Base-by-base conservation (phyloP, 352 stramenopile species). In the Pythium dissimile region DNA sequence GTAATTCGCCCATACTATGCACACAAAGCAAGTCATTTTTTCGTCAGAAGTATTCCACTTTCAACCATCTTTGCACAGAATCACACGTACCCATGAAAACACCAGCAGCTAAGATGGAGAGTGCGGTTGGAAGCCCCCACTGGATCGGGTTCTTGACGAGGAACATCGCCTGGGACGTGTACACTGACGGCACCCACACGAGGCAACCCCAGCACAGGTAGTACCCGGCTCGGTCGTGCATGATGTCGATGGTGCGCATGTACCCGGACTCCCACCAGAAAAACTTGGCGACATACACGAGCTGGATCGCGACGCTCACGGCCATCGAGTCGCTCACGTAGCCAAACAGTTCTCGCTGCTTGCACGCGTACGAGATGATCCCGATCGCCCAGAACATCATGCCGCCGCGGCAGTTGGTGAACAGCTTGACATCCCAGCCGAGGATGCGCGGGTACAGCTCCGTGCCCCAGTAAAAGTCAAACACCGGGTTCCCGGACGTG, bases 241-340 rank as follows among this genome's bases (percentile, higher is more conserved):
- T 89, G 66, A 99, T 99, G 73, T 99, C 97, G 72, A 99, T 99
- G 49, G 81, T 97, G 69, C 93, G 93, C 92, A 98, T 98, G 86
- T 99, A 99, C 24, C 89, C 88, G 15, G 83, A 83, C 71, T 97
- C 91, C 92, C 94, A 98, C 69, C 89, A 88, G 73, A 98, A 99
- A 73, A 99, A 99, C 77, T 99, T 99, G 70, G 84, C 86, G 12
- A 99, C 73, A 77, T 99, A 99, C 47, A 98, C 69, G 49, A 97
- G 72, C 69, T 98, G 93, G 32, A 97, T 75, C 4, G 57, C 69
- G 7, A 95, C 90, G 53, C 84, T 92, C 39, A 95, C 76, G 21
- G 80, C 62, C 81, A 97, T 96, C 52, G 85, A 96, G 74, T 96
- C 84, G 55, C 91, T 88, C 16, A 96, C 28, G 48, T 74, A 77